Percentiles rank a stretch among this genome's conserved stretches.
Evolutionary conservation across 106 monocot species (phyloP).

Genomic region (Allium sativum): DNA sequence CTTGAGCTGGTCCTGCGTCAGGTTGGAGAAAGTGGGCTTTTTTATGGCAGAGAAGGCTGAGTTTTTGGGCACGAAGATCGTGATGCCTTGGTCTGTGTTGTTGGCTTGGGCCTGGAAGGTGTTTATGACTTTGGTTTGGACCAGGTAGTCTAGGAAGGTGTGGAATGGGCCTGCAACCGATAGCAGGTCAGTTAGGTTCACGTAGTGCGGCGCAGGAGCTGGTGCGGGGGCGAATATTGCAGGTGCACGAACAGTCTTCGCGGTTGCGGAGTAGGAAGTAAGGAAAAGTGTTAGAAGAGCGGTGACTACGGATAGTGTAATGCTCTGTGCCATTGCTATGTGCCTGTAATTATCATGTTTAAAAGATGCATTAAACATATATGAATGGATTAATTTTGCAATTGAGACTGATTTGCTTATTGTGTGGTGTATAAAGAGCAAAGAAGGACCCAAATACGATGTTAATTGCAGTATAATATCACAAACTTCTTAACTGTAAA

Average conservation of each 20-base stretch:
- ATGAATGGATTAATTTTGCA: too few relatives aligned
- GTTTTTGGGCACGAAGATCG: slow-evolving; percentile 84
- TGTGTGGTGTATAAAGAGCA: too few relatives aligned
- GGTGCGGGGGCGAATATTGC: slow-evolving; percentile 55
- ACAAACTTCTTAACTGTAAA: too few relatives aligned
- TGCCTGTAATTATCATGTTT: too few relatives aligned
- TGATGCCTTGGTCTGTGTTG: slow-evolving; percentile 66
- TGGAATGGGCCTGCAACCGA: slow-evolving; percentile 67
- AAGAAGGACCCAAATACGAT: too few relatives aligned
- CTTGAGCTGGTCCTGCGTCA: slow-evolving; percentile 73
- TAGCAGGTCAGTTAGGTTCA: slow-evolving; percentile 67
- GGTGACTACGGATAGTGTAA: slow-evolving; percentile 7
- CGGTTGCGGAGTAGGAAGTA: slow-evolving; percentile 21
- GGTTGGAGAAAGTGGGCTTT: slow-evolving; percentile 52
- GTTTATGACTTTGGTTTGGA: slow-evolving; percentile 56
- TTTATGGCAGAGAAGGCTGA: slow-evolving; percentile 58
- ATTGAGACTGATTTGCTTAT: too few relatives aligned
- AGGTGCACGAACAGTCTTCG: slow-evolving; percentile 16
- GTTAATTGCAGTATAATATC: too few relatives aligned
- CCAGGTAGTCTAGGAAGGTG: slow-evolving; percentile 69
- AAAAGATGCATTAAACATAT: too few relatives aligned
- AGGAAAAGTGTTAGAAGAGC: slow-evolving; percentile 22
- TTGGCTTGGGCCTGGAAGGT: slow-evolving; percentile 91
- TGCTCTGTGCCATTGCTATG: too few relatives aligned
- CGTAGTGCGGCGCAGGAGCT: slow-evolving; percentile 38